Conservation (phyloP, 345 rosid species). For the Aquilaria malaccensis region DNA sequence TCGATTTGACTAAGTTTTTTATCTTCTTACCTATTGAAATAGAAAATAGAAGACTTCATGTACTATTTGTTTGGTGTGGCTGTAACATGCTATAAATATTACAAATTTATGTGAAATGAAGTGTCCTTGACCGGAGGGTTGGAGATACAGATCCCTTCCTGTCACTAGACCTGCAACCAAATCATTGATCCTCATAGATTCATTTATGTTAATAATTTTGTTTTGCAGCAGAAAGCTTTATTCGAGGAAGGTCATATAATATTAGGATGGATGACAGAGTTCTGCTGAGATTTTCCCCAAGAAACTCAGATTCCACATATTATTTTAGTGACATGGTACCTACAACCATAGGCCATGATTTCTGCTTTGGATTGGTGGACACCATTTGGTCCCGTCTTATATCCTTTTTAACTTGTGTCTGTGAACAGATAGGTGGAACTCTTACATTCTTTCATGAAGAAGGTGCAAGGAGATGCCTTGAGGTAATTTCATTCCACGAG, state of each 20-base stretch:
- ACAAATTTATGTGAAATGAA: no score
- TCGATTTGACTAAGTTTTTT: no score
- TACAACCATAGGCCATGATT: constrained; percentile 10
- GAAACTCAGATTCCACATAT: constrained; percentile 79
- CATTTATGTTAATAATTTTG: no score
- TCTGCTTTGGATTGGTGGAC: not conserved
- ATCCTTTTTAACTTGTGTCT: constrained; percentile 13
- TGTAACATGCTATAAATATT: no score
- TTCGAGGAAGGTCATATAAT: constrained; percentile 97
- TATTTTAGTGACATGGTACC: constrained; percentile 91
- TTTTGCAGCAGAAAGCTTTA: constrained; percentile 83
- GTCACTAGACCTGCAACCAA: no score
- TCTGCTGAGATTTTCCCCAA: constrained; percentile 87
- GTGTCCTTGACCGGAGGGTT: no score
- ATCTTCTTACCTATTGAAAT: no score
- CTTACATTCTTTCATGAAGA: constrained; percentile 90
- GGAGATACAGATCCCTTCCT: no score
- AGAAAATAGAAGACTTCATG: no score
- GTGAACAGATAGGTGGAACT: constrained; percentile 88
- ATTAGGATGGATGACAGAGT: constrained; percentile 91
- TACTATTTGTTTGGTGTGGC: no score
- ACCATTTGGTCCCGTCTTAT: not conserved
- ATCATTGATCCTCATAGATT: no score
- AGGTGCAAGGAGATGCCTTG: constrained; percentile 86
- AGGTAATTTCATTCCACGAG: constrained; percentile 38